These are phyloP conservation scores for Pyrenula aspistea DNA, from an alignment of 495 filamentous ascomycete genomes.

Conservation along the genomic window DNA sequence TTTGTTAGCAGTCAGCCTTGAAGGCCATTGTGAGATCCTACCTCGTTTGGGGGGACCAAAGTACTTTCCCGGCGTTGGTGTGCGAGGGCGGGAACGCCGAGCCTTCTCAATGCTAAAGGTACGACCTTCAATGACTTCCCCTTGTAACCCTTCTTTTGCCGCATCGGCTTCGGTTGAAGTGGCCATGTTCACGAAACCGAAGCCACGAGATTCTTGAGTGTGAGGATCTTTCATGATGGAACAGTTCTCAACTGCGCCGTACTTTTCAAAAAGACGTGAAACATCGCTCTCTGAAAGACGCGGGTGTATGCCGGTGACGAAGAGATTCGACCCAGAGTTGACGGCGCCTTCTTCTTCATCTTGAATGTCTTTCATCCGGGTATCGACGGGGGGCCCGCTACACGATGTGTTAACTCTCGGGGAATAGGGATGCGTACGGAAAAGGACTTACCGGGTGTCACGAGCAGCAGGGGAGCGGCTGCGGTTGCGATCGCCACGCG, in stretches of 20 bases:
- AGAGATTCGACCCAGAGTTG: conserved; percentile 95
- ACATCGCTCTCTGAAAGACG: conserved; percentile 85
- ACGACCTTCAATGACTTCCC: conserved; percentile 89
- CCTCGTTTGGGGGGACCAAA: conserved; percentile 97
- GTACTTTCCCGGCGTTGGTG: conserved; percentile 97
- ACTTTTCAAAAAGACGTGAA: conserved; percentile 93
- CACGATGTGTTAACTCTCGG: no score
- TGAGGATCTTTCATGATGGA: conserved; percentile 99
- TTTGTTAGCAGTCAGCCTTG: neutral
- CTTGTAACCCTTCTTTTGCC: conserved; percentile 90
- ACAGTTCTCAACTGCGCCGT: conserved; percentile 95
- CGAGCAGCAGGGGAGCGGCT: conserved; percentile 64
- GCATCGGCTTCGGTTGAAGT: conserved; percentile 88
- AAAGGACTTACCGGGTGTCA: conserved; percentile 60
- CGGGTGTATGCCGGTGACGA: conserved; percentile 96
- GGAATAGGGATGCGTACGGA: no score
- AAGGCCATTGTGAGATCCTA: conserved; percentile 29
- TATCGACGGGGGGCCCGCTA: conserved; percentile 19
- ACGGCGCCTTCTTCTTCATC: conserved; percentile 69
- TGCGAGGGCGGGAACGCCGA: conserved; percentile 83
- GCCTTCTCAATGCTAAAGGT: conserved; percentile 99
- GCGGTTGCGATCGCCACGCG: conserved; percentile 61
- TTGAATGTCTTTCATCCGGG: conserved; percentile 40
- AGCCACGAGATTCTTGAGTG: conserved; percentile 94
- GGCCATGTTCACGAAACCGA: conserved; percentile 98